Evolutionary conservation across 192 early-diverging fungal genomes (phyloP), one percentile per base, ranked within the genome.

Genomic region (Coemansia sp.): DNA sequence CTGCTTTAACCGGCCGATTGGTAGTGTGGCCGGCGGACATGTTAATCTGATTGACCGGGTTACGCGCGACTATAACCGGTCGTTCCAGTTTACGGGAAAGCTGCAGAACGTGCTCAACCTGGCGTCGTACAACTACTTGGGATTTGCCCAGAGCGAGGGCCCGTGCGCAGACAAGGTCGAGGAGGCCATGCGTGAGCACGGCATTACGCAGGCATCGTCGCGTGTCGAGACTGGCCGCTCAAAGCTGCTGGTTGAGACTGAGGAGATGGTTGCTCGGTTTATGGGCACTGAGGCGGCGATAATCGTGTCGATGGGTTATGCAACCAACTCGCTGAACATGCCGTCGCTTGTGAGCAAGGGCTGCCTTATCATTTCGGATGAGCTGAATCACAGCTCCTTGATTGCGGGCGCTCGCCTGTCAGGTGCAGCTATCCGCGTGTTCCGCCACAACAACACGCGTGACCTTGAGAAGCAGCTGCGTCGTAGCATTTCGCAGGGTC

Each of bases 91-190:
- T 62, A 93, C 93, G 21, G 95, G 95, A 10, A 85, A 76, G 26
- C 87, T 84, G 51, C 87, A 72, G 53, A 90, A 94, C 68, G 87
- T 85, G 35, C 86, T 98, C 67, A 98, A 98, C 73, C 80, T 98
- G 71, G 90, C 93, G 1, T 95, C 93, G 14, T 98, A 98, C 83
- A 98, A 98, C 74, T 98, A 98, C 70, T 87, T 98, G 59, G 96
- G 96, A 3, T 98, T 98, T 85, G 94, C 93, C 47, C 93, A 97
- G 82, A 87, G 76, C 60, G 77, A 89, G 45, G 97, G 97, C 9
- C 94, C 94, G 6, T 98, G 97, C 62, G 93, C 95, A 1, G 97
- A 98, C 67, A 89, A 88, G 49, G 97, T 97, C 9, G 92, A 97
- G 69, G 75, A 83, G 31, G 75, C 86, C 9, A 83, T 96, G 54